Percentiles rank a stretch among this genome's conserved stretches.
Conservation (phyloP, 179 eudicot genomes). For the Beta lomatogona region DNA sequence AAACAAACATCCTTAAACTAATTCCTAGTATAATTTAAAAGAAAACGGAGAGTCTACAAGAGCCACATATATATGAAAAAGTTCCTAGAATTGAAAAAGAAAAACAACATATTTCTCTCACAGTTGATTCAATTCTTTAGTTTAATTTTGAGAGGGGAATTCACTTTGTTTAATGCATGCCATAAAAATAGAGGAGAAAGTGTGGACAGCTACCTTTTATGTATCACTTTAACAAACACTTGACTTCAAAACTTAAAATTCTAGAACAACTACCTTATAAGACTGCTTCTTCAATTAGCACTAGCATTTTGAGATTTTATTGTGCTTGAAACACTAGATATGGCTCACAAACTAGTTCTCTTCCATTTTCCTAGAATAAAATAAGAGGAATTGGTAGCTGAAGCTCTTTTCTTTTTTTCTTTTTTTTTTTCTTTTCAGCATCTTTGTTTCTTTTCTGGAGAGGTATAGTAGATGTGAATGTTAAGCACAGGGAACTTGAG, state of each 20-base stretch:
- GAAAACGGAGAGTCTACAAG: background rate
- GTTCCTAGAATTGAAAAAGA: background rate
- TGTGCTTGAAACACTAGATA: background rate
- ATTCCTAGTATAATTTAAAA: background rate
- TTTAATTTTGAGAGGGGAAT: too few relatives aligned
- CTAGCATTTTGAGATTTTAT: background rate
- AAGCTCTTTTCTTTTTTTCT: background rate
- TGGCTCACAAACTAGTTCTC: background rate
- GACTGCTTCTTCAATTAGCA: background rate
- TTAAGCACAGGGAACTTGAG: background rate
- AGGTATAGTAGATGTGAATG: background rate
- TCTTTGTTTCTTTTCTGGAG: background rate
- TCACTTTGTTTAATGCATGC: background rate
- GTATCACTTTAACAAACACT: background rate
- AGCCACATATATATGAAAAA: background rate
- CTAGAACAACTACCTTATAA: background rate
- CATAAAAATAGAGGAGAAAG: background rate
- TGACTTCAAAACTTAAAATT: background rate
- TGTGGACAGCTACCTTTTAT: background rate
- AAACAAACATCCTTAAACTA: slow-evolving; percentile 11
- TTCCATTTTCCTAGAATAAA: background rate
- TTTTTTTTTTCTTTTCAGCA: background rate
- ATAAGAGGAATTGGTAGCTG: background rate
- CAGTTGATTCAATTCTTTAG: too few relatives aligned
- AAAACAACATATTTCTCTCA: background rate